These are phyloP conservation scores for Amyloporia xantha DNA, from an alignment of 768 basidiomycete species.

Conservation along the genomic window DNA sequence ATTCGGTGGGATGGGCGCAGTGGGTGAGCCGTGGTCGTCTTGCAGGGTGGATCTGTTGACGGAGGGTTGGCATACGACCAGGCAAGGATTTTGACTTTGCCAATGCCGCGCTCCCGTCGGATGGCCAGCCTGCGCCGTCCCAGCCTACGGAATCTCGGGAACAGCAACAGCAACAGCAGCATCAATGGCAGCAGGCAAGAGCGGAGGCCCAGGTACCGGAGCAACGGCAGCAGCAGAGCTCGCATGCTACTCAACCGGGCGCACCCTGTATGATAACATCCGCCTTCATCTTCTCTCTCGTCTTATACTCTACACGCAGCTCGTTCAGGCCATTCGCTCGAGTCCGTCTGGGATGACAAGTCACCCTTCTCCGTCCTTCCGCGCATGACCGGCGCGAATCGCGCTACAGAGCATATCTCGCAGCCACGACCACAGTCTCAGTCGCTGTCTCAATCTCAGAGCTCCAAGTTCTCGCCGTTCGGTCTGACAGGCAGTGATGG, in stretches of 20 bases:
- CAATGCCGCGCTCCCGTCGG: conserved; percentile 31
- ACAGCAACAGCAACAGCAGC: too few relatives aligned
- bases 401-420: conserved; percentile 29
- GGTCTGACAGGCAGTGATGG: conserved; percentile 9
- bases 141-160: conserved; percentile 7
- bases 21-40: conserved; percentile 53
- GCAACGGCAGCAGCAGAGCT: conserved; percentile 10
- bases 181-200: background rate
- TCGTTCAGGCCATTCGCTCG: conserved; percentile 44
- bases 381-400: conserved; percentile 41
- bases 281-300: conserved; percentile 13
- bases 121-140: conserved; percentile 11
- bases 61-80: conserved; percentile 21
- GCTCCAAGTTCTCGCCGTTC: conserved; percentile 18
- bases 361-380: conserved; percentile 68
- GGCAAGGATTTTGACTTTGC: conserved; percentile 93
- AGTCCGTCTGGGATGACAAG: conserved; percentile 79
- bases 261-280: conserved; percentile 24
- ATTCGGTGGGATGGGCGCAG: conserved; percentile 64
- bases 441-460: conserved; percentile 16
- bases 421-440: conserved; percentile 17
- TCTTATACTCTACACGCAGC: conserved; percentile 30
- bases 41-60: background rate
- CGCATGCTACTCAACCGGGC: conserved; percentile 10
- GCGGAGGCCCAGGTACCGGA: conserved; percentile 5